Percentiles rank a stretch among this genome's conserved stretches.
Conservation (phyloP, 2,329 filamentous ascomycete genomes). For the Alternaria postmessia region DNA sequence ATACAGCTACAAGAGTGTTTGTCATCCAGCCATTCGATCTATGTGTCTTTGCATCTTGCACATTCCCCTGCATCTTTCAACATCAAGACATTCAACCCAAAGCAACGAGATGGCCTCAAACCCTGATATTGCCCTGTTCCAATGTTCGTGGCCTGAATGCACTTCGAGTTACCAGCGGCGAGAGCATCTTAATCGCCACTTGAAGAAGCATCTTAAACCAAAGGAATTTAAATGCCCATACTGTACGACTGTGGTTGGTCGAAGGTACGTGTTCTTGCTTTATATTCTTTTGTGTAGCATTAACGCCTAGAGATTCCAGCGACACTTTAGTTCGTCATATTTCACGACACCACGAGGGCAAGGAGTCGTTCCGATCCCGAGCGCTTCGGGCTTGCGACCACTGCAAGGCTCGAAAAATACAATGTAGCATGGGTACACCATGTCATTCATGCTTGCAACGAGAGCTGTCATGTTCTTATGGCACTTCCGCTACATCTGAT, state of each 20-base stretch:
- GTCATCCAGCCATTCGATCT: neutral
- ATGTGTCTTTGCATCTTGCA: neutral
- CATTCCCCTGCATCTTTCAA: neutral
- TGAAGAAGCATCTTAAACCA: neutral
- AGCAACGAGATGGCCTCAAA: neutral
- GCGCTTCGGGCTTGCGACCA: neutral
- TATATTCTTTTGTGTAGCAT: fast-evolving
- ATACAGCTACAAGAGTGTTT: neutral
- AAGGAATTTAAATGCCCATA: neutral
- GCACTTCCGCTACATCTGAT: neutral
- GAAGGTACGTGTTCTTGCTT: neutral
- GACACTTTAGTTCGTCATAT: neutral
- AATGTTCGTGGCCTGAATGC: neutral
- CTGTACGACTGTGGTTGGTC: neutral
- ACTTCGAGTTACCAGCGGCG: neutral
- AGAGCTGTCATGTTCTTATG: neutral
- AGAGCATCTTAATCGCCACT: neutral
- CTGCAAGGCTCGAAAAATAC: neutral
- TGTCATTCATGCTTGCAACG: neutral
- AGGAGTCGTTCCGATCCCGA: neutral
- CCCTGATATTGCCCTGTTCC: neutral
- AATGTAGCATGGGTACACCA: neutral
- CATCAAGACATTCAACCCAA: neutral
- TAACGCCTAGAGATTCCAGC: neutral
- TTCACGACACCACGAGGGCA: neutral